A percentile compares a stretch with the other conserved stretches of the same genome.
Evolutionary conservation across 306 rosid species (phyloP).

Genomic region (Fragaria ananassa): DNA sequence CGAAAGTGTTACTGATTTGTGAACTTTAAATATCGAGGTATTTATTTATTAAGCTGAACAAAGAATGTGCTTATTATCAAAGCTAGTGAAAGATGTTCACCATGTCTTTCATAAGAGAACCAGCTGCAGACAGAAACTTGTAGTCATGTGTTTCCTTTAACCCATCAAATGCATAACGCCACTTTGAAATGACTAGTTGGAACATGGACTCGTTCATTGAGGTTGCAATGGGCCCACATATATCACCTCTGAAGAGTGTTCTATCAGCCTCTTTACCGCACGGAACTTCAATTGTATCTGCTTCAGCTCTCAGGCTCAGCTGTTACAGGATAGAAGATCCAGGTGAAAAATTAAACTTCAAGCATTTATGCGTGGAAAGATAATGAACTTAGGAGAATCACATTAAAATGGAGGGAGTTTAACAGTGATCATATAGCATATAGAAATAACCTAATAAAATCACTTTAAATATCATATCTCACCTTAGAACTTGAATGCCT

Average conservation of each 20-base stretch:
- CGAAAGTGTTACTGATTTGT: neutral
- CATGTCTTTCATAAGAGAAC: conserved; percentile 86
- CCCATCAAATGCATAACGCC: conserved; percentile 81
- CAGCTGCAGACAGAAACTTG: conserved; percentile 84
- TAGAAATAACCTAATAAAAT: conserved; percentile 1
- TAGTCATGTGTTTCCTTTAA: conserved; percentile 78
- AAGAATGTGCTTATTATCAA: neutral
- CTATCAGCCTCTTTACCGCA: conserved; percentile 41
- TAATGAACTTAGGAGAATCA: neutral
- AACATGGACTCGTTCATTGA: conserved; percentile 88
- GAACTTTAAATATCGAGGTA: neutral
- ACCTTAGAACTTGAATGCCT: conserved; percentile 70
- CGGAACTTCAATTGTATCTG: conserved; percentile 33
- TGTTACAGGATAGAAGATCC: conserved; percentile 32
- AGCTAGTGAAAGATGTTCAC: conserved; percentile 38
- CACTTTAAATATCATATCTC: conserved; percentile 36
- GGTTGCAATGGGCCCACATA: conserved; percentile 90
- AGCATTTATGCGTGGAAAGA: neutral
- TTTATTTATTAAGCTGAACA: neutral
- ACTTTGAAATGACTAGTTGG: conserved; percentile 72
- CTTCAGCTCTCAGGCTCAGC: conserved; percentile 41
- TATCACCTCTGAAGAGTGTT: conserved; percentile 63
- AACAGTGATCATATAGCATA: neutral
- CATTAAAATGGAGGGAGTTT: neutral
- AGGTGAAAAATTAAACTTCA: conserved; percentile 11